Evolutionary conservation across 257 asterid species (phyloP).

Genomic region (Petrea volubilis): DNA sequence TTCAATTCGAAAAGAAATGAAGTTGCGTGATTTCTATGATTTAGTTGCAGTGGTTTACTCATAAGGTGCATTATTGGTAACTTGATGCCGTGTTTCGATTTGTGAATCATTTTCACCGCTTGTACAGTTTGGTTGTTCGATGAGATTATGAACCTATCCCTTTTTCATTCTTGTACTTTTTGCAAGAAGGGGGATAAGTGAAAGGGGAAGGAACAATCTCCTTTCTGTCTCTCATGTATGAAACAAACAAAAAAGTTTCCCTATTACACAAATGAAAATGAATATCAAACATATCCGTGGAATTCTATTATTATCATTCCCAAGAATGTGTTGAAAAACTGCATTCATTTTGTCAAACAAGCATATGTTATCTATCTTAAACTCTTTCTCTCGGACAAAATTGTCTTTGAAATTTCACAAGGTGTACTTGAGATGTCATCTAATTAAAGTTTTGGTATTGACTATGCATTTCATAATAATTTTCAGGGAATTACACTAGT

Average conservation of each 20-base stretch:
- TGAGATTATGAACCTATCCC: background rate
- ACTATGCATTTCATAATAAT: background rate
- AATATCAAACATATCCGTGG: background rate
- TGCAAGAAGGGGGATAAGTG: background rate
- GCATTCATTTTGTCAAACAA: conserved; percentile 3
- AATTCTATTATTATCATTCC: background rate
- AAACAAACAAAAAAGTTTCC: background rate
- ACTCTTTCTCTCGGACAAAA: background rate
- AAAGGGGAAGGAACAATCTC: background rate
- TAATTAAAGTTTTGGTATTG: background rate
- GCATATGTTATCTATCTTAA: background rate
- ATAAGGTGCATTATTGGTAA: conserved; percentile 7
- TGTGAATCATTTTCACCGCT: background rate
- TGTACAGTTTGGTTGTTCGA: background rate
- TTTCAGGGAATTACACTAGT: conserved; percentile 77
- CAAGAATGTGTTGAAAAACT: background rate
- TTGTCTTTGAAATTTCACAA: background rate
- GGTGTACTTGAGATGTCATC: conserved; percentile 5
- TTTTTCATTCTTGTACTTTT: background rate
- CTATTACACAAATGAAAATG: background rate
- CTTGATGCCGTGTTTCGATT: background rate
- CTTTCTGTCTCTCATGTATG: background rate
- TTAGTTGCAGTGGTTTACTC: conserved; percentile 18
- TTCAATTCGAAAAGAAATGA: conserved; percentile 5
- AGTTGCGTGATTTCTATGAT: background rate